These are phyloP conservation scores for Zychaea mexicana DNA, from an alignment of 371 early-diverging fungal genomes.

Conservation along the genomic window DNA sequence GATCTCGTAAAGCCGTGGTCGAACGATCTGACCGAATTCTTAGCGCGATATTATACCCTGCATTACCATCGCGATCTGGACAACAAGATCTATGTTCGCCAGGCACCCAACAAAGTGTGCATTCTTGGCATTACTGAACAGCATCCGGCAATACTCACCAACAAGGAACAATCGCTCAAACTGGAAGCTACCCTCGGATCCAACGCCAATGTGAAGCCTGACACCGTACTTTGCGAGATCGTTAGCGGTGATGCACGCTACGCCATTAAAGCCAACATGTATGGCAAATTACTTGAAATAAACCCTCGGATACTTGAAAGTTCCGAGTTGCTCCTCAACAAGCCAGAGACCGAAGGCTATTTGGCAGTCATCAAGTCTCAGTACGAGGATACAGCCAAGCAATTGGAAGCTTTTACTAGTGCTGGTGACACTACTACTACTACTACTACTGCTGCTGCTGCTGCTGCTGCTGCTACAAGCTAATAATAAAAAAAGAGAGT, in stretches of 20 bases:
- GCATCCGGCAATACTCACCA: conserved; percentile 14
- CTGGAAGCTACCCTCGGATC: conserved; percentile 14
- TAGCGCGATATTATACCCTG: conserved; percentile 44
- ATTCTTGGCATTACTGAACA: conserved; percentile 35
- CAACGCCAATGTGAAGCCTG: conserved; percentile 29
- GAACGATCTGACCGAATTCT: conserved; percentile 28
- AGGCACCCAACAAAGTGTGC: conserved; percentile 55
- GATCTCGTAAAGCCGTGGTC: conserved; percentile 27
- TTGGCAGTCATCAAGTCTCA: conserved; percentile 46
- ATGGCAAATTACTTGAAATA: conserved; percentile 44
- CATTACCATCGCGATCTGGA: conserved; percentile 26
- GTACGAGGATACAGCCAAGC: conserved; percentile 5
- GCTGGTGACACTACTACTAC: neutral
- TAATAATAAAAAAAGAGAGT: neutral
- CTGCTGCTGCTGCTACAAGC: neutral
- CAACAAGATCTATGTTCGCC: conserved; percentile 39
- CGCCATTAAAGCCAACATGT: conserved; percentile 35
- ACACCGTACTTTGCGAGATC: conserved; percentile 30
- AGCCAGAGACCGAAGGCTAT: conserved; percentile 42
- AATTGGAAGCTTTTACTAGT: conserved; percentile 5
- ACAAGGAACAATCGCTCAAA: neutral
- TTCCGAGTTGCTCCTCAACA: conserved; percentile 24
- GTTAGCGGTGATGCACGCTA: conserved; percentile 17
- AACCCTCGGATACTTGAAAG: conserved; percentile 32
- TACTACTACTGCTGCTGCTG: neutral